Conservation (phyloP, 2,329 filamentous ascomycete species). For the Cadophora malorum region DNA sequence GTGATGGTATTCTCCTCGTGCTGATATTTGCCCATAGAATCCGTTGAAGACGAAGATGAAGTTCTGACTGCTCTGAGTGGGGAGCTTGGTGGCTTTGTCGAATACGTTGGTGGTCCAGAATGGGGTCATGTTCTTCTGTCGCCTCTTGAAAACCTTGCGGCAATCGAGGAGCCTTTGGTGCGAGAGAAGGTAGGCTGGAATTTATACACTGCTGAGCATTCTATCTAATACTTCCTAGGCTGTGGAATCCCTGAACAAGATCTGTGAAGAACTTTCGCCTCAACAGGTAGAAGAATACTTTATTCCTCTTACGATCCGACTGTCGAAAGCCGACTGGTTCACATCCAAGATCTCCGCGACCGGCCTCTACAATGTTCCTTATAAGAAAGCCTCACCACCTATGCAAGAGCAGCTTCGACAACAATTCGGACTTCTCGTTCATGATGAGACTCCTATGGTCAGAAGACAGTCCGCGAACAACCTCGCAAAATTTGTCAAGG, state of each 20-base stretch:
- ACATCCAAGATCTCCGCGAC: slow-evolving; percentile 99
- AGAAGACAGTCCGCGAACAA: slow-evolving; percentile 96
- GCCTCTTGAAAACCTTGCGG: slow-evolving; percentile 95
- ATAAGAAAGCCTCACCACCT: slow-evolving; percentile 86
- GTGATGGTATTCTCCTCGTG: slow-evolving; percentile 15
- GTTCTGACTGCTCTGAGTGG: slow-evolving; percentile 96
- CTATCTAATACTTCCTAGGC: slow-evolving; percentile 62
- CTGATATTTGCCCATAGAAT: slow-evolving; percentile 68
- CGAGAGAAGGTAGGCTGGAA: slow-evolving; percentile 81
- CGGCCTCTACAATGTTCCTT: slow-evolving; percentile 91
- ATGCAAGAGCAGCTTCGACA: slow-evolving; percentile 90
- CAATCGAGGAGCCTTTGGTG: slow-evolving; percentile 97
- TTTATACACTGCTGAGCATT: not conserved
- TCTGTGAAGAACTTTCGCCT: slow-evolving; percentile 88
- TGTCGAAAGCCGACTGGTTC: slow-evolving; percentile 99
- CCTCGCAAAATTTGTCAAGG: slow-evolving; percentile 95
- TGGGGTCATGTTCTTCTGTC: slow-evolving; percentile 96
- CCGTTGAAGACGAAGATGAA: slow-evolving; percentile 98
- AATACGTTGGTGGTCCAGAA: slow-evolving; percentile 94
- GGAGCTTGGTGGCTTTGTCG: slow-evolving; percentile 94
- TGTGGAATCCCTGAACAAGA: slow-evolving; percentile 99
- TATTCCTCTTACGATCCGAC: slow-evolving; percentile 91
- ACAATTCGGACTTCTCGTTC: slow-evolving; percentile 90
- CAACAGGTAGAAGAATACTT: slow-evolving; percentile 97
- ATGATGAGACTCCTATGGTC: slow-evolving; percentile 99